phyloP scores from a whole-genome alignment of 164 flowering plant species.

The Magnolia kwangsiensis region DNA sequence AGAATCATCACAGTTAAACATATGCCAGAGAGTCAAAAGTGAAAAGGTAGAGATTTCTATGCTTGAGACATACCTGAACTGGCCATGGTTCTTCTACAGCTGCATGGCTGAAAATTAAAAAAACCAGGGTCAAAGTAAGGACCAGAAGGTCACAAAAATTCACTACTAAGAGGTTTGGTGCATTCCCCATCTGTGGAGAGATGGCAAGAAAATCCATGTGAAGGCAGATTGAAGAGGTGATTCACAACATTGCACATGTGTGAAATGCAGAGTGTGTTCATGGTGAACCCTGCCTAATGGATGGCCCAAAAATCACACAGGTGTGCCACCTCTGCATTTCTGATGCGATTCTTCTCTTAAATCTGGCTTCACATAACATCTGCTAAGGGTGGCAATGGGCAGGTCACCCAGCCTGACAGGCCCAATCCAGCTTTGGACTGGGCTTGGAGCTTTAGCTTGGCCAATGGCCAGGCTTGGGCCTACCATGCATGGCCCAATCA shows the following conservation, averaged over 20 bases:
- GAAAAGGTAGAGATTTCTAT: neutral
- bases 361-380: too few species aligned
- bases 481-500: too few species aligned
- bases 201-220: neutral
- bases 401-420: too few species aligned
- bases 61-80: conserved; percentile 35
- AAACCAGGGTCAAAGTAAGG: conserved; percentile 17
- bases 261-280: neutral
- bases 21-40: neutral
- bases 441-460: too few species aligned
- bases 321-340: neutral
- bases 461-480: too few species aligned
- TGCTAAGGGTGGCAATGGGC: too few species aligned
- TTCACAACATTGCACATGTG: neutral
- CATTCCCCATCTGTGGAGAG: neutral
- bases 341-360: too few species aligned
- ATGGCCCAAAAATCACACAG: neutral
- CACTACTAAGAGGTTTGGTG: neutral
- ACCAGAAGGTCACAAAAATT: neutral
- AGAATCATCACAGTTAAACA: neutral
- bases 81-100: conserved; percentile 28
- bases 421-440: too few species aligned
- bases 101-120: conserved; percentile 39
- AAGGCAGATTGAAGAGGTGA: neutral
- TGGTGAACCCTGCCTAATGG: neutral